Percentiles rank a stretch among this genome's conserved stretches.
Evolutionary conservation across 495 filamentous ascomycete genomes (phyloP).

Genomic region (Lophiotrema nucula): DNA sequence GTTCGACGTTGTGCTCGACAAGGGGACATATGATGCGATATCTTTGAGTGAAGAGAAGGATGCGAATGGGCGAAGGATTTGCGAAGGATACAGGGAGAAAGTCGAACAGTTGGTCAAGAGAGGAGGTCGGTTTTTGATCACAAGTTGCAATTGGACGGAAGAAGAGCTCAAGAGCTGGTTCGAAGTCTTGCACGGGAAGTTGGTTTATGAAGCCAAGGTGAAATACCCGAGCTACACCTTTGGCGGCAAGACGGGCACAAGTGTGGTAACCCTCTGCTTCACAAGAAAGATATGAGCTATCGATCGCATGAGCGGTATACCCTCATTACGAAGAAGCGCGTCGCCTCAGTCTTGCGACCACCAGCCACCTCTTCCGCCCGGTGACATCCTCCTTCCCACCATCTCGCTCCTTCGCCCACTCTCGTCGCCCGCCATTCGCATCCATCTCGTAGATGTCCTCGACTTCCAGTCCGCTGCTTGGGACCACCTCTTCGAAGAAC

Average conservation of each 20-base stretch:
- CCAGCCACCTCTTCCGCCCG: conserved; percentile 74
- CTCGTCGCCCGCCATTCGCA: conserved; percentile 61
- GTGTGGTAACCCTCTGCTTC: conserved; percentile 81
- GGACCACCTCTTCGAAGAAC: conserved; percentile 66
- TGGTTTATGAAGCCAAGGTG: conserved; percentile 63
- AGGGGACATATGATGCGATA: conserved; percentile 96
- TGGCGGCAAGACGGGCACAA: conserved; percentile 81
- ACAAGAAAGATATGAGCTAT: conserved; percentile 39
- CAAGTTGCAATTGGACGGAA: conserved; percentile 98
- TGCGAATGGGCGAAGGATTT: conserved; percentile 53
- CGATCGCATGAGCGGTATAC: background rate
- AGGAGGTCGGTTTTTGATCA: conserved; percentile 76
- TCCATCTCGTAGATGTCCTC: conserved; percentile 76
- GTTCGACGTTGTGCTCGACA: conserved; percentile 90
- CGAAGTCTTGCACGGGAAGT: conserved; percentile 42
- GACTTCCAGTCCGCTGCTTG: conserved; percentile 58
- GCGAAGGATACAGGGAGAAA: conserved; percentile 69
- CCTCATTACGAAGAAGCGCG: background rate
- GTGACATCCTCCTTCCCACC: conserved; percentile 62
- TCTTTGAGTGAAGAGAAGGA: conserved; percentile 65
- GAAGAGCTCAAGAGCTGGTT: conserved; percentile 80
- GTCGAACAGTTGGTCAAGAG: conserved; percentile 63
- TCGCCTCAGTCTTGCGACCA: conserved; percentile 53
- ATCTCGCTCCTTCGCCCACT: conserved; percentile 58
- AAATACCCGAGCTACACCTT: conserved; percentile 83